These are phyloP conservation scores for Coemansia sp. DNA, from an alignment of 192 early-diverging fungal genomes.

Conservation along the genomic window DNA sequence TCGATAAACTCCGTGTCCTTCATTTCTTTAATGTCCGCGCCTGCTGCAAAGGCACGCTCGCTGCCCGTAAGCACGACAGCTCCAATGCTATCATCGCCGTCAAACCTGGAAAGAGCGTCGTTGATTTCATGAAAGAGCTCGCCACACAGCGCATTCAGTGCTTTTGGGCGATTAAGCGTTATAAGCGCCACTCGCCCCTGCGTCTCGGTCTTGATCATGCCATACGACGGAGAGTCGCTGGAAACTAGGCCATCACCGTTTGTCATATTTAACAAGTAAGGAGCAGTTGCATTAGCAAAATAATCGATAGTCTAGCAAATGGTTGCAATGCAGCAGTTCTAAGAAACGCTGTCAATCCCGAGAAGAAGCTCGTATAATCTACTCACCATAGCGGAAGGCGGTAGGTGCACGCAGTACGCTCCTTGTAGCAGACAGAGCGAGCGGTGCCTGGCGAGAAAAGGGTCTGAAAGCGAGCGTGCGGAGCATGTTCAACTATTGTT, in stretches of 20 bases:
- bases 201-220: conserved; percentile 65
- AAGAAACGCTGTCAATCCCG: too few relatives aligned
- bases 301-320: too few relatives aligned
- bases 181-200: conserved; percentile 84
- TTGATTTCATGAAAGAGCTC: conserved; percentile 93
- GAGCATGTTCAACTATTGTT: conserved; percentile 20
- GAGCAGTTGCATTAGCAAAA: background rate
- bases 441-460: conserved; percentile 1
- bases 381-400: conserved; percentile 36
- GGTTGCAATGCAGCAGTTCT: too few relatives aligned
- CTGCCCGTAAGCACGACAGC: conserved; percentile 95
- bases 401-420: conserved; percentile 2
- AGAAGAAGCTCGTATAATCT: background rate
- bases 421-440: background rate
- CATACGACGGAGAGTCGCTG: conserved; percentile 29
- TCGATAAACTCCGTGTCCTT: conserved; percentile 79
- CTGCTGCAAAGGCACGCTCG: conserved; percentile 96
- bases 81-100: conserved; percentile 74
- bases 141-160: conserved; percentile 92
- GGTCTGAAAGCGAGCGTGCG: conserved; percentile 12
- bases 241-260: conserved; percentile 20
- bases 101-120: conserved; percentile 74
- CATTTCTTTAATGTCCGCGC: conserved; percentile 99
- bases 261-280: conserved; percentile 1
- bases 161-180: conserved; percentile 92